Base-by-base conservation (phyloP, 768 basidiomycete species). In the Boletus patriciae region DNA sequence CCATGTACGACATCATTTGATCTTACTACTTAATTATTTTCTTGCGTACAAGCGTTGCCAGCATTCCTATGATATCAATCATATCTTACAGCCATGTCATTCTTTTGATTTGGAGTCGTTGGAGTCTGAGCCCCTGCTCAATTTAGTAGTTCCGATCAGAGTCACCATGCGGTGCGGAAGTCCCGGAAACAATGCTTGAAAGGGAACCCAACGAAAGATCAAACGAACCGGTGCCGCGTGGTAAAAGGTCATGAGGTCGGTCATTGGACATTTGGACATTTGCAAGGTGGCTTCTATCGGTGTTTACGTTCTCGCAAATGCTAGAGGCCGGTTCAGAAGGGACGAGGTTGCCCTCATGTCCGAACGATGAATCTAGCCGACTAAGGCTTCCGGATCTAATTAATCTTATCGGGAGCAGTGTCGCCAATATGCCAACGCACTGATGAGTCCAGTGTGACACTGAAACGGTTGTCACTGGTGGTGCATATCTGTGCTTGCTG, bases 1-100 rank as follows among this genome's bases (percentile, higher is more conserved):
- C n/a, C 52, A 41, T 69, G 67, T 67, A 64, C 55, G 37, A 44
- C 49, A 55, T 52, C 46, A 51, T 58, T 41, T 57, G 50, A 27
- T 48, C 37, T 33, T 25, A 34, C 50, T 21, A 45, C 52, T 46
- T 69, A 66, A 57, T 67, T 64, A 62, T 59, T 56, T 53, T 59
- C 55, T 54, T 64, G 59, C 65, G 53, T 62, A 67, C 51, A 38
- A 50, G 36, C 44, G 57, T 40, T 55, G 12, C 29, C 36, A 55
- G 55, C 62, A 57, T 53, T 36, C 45, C 44, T 36, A 46, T 49
- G 50, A 40, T 40, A 53, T 57, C 44, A 27, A 54, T 58, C 36
- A 38, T 40, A 52, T 6, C 29, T 57, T 27, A 31, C n/a, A 34
- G n/a, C 41, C 36, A 27, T 33, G 3, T 18, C 18, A 31, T 21